phyloP scores from a whole-genome alignment of 2,329 filamentous ascomycete genomes.

The Fusarium siculi region DNA sequence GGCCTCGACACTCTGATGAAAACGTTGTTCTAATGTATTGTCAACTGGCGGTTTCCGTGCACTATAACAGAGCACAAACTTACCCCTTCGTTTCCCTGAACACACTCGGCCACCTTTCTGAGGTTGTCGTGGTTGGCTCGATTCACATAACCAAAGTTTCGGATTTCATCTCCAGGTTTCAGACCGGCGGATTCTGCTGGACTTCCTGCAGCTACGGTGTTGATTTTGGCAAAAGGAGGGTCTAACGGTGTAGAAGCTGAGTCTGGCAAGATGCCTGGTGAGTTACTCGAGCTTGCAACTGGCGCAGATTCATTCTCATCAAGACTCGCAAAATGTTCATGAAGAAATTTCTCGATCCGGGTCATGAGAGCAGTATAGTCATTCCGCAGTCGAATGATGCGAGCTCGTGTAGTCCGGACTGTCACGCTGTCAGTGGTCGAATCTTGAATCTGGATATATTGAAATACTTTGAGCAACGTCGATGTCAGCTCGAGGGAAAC shows the following conservation, averaged over 20 bases:
- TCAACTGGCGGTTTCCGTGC: conserved; percentile 37
- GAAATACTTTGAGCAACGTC: conserved; percentile 89
- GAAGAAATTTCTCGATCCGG: conserved; percentile 84
- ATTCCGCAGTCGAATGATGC: conserved; percentile 89
- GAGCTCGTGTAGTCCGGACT: conserved; percentile 93
- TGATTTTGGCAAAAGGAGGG: conserved; percentile 84
- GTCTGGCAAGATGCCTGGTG: conserved; percentile 47
- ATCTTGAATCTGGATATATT: conserved; percentile 32
- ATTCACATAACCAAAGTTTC: conserved; percentile 86
- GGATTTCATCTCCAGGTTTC: conserved; percentile 81
- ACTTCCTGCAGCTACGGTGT: conserved; percentile 79
- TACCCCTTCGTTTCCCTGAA: conserved; percentile 90
- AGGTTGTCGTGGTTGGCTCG: conserved; percentile 87
- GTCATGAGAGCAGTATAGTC: conserved; percentile 93
- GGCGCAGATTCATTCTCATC: conserved; percentile 58
- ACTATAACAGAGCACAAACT: conserved; percentile 51
- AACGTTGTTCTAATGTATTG: conserved; percentile 68
- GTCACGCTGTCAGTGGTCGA: conserved; percentile 26
- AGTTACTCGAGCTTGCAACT: conserved; percentile 35
- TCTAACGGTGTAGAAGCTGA: conserved; percentile 43
- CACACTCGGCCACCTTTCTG: conserved; percentile 86
- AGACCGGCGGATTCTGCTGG: conserved; percentile 87
- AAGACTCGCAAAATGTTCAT: conserved; percentile 85
- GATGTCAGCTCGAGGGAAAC: conserved; percentile 91
- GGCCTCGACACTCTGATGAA: conserved; percentile 73